Base-by-base conservation (phyloP, 164 flowering plant genomes). In the Amborella trichopoda region DNA sequence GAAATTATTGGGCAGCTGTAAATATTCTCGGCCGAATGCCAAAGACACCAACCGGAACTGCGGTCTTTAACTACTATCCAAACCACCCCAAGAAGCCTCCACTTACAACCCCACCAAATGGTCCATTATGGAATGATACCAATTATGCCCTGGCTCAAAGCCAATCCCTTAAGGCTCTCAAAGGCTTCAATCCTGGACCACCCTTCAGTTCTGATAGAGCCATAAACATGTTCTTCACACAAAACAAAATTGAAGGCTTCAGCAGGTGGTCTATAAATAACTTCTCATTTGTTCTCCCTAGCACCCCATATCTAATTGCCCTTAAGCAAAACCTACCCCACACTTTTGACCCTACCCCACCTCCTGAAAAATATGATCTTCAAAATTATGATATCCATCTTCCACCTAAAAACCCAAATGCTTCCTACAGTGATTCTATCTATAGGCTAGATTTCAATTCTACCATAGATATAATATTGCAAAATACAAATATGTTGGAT, bases 31-130 rank as follows among this genome's bases (percentile, higher is more conserved):
- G 80, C 36, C 58, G 96, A 3, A 19, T 28, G 3, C 58, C 68
- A 3, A 36, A 27, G 3, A 81, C 96, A 2, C 69, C 89, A 2
- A 55, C 66, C 1, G 96, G 85, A 1, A 27, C 75, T 3, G 81
- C 72, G 52, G 48, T 77, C 45, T 56, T 83, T 46, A 81, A 81
- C 36, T 87, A 87, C 76, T 75, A 81, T 37, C 94, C 94, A 3
- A 83, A 81, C 67, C 82, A 72, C 43, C 87, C 85, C 0, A 24
- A 60, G 2, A 52, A 54, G 36, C 16, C 40, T 3, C 96, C 96
- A 3, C 63, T 77, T 0, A 65, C 76, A 0, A 25, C 26, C 5
- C 77, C 88, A 1, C 77, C 85, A 0, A 26, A 61, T 0, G 77
- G 74, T 3, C 94, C 96, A 1, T 0, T 5, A 1, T 87, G 96